Conservation (phyloP, 2,329 filamentous ascomycete genomes). For the Xylariaceae sp. region DNA sequence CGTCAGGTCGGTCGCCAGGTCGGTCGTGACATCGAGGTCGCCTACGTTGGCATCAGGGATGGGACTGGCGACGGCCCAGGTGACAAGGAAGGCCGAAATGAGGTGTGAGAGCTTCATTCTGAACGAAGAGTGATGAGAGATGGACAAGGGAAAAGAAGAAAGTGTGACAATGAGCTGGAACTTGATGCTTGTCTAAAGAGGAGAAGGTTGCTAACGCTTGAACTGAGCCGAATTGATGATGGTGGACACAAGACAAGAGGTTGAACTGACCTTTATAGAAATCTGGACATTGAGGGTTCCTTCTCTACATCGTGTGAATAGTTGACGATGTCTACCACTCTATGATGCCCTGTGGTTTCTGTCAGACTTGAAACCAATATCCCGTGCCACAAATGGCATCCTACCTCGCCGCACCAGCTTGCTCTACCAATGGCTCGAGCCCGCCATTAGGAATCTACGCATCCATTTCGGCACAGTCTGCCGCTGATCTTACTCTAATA, state of each 20-base stretch:
- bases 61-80: slow-evolving; percentile 15
- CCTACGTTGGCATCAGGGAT: background rate
- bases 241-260: background rate
- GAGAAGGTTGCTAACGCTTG: background rate
- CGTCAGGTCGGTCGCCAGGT: background rate
- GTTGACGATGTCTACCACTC: background rate
- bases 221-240: background rate
- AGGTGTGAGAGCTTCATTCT: slow-evolving; percentile 19
- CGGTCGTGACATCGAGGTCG: no score
- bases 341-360: no score
- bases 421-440: no score
- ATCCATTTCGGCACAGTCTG: no score
- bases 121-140: background rate
- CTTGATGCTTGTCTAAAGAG: background rate
- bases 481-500: no score
- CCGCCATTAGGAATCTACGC: no score
- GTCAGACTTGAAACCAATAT: no score
- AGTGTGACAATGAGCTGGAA: background rate
- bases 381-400: no score
- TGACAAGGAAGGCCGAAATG: slow-evolving; percentile 15
- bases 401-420: no score
- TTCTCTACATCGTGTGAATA: background rate
- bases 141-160: background rate
- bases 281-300: background rate
- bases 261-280: background rate